Conservation (phyloP, 345 rosid species). For the Acer campestre region DNA sequence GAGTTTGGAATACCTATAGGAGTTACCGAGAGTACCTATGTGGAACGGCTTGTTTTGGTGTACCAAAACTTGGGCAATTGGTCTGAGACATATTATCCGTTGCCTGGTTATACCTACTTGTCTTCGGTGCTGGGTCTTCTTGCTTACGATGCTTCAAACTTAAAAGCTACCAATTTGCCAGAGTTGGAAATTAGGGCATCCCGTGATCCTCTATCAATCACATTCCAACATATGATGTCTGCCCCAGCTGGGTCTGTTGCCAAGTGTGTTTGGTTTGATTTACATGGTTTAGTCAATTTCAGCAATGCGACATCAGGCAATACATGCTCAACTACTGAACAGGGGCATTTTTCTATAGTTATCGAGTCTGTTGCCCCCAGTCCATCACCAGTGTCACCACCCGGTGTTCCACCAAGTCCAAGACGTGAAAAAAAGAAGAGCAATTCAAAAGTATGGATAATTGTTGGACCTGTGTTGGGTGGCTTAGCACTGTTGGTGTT, state of each 20-base stretch:
- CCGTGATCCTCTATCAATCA: conserved; percentile 55
- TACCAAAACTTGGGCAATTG: conserved; percentile 88
- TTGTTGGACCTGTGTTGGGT: conserved; percentile 76
- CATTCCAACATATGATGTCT: conserved; percentile 52
- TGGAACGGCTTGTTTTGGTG: conserved; percentile 78
- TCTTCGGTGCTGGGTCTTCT: conserved; percentile 87
- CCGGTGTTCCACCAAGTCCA: conserved; percentile 31
- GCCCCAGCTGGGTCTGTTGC: conserved; percentile 59
- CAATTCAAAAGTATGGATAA: conserved; percentile 56
- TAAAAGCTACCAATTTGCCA: conserved; percentile 56
- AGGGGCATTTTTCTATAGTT: conserved; percentile 88
- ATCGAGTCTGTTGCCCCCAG: conserved; percentile 62
- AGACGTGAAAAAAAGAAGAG: conserved; percentile 32
- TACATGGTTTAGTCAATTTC: conserved; percentile 55
- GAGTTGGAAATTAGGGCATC: conserved; percentile 49
- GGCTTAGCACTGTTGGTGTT: conserved; percentile 59
- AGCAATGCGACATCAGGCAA: conserved; percentile 53
- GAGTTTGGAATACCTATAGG: conserved; percentile 66
- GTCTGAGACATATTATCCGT: conserved; percentile 66
- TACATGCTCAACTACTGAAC: conserved; percentile 56
- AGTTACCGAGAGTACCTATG: conserved; percentile 56
- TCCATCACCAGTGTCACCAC: conserved; percentile 37
- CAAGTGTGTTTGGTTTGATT: conserved; percentile 74
- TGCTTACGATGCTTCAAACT: conserved; percentile 72
- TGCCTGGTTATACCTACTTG: conserved; percentile 53